phyloP scores from a whole-genome alignment of 371 early-diverging fungal species.

The Syncephalastrum contaminatum region DNA sequence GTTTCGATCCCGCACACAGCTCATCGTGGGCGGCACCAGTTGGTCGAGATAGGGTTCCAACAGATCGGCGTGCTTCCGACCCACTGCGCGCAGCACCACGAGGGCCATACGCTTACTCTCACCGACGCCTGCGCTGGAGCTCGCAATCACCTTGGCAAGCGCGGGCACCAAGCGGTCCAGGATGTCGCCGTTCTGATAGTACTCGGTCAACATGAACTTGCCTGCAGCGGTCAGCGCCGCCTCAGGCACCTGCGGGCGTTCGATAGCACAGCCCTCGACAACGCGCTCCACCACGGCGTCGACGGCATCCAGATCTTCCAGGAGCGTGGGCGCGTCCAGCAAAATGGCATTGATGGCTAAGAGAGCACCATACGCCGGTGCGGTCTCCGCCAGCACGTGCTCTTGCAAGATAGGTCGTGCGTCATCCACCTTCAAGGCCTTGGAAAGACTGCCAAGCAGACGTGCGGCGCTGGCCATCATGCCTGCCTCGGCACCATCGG shows the following conservation, averaged over 20 bases:
- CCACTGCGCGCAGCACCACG: constrained; percentile 40
- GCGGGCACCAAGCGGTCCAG: constrained; percentile 26
- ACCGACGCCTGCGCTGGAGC: constrained; percentile 24
- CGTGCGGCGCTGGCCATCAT: constrained; percentile 33
- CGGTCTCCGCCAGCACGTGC: constrained; percentile 37
- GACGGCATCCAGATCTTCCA: constrained; percentile 33
- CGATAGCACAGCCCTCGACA: constrained; percentile 1
- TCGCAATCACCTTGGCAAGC: constrained; percentile 31
- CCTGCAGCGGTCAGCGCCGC: constrained; percentile 54
- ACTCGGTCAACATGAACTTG: constrained; percentile 41
- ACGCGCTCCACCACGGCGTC: constrained; percentile 23
- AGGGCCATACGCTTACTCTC: constrained; percentile 47
- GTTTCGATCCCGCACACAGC: constrained; percentile 71
- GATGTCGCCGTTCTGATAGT: constrained; percentile 42
- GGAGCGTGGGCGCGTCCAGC: constrained; percentile 44
- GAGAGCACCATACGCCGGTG: constrained; percentile 43
- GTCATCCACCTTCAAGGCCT: constrained; percentile 11
- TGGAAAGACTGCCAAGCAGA: constrained; percentile 31
- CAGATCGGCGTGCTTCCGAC: constrained; percentile 38
- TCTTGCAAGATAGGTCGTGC: constrained; percentile 17
- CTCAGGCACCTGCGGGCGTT: constrained; percentile 38
- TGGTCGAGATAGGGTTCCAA: constrained; percentile 45
- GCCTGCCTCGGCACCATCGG: constrained; percentile 23
- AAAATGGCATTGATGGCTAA: constrained; percentile 49
- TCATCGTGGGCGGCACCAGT: constrained; percentile 69